A percentile compares a stretch with the other conserved stretches of the same genome.
These are phyloP conservation scores for Betula pendula DNA, from an alignment of 306 rosid species.

Conservation along the genomic window DNA sequence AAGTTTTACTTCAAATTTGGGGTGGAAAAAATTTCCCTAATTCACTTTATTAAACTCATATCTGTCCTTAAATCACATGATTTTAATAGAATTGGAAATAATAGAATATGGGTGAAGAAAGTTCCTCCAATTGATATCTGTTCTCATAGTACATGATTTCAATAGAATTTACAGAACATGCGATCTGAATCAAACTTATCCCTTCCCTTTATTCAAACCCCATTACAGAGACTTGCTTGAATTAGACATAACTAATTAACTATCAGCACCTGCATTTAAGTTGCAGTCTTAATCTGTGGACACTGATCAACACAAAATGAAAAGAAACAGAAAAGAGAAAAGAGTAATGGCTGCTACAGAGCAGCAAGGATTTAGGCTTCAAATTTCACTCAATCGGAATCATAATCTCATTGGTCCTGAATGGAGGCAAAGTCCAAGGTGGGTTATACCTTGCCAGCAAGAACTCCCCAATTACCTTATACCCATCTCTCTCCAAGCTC, in stretches of 20 bases:
- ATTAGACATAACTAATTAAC: no score
- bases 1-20: no score
- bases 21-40: no score
- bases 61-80: no score
- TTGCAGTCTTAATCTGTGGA: neutral
- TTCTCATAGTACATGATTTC: no score
- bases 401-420: slow-evolving; percentile 85
- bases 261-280: neutral
- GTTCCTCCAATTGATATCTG: no score
- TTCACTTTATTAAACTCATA: no score
- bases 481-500: slow-evolving; percentile 78
- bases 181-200: no score
- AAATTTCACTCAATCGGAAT: slow-evolving; percentile 61
- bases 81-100: no score
- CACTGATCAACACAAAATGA: neutral
- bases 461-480: slow-evolving; percentile 60
- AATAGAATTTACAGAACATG: no score
- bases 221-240: neutral
- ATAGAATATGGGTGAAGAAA: no score
- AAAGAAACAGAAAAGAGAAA: neutral
- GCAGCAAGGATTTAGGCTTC: neutral
- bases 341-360: neutral
- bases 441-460: slow-evolving; percentile 88
- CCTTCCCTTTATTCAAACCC: neutral
- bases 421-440: slow-evolving; percentile 69